Percentiles rank a stretch among this genome's conserved stretches.
phyloP scores from a whole-genome alignment of 2,329 filamentous ascomycete species.

The Zasmidium cellare region DNA sequence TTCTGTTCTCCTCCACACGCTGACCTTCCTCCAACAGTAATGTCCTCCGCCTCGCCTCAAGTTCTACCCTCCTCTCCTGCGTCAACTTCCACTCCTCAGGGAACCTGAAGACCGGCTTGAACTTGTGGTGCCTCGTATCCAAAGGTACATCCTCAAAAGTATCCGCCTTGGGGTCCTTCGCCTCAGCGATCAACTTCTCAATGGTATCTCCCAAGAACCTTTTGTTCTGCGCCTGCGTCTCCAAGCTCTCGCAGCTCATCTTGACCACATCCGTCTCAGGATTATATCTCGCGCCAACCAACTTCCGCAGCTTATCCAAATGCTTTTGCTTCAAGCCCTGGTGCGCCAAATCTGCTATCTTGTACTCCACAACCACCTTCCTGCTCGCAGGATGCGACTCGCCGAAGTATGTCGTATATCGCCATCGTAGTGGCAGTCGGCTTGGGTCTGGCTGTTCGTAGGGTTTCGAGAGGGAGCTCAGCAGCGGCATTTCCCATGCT shows the following conservation, averaged over 20 bases:
- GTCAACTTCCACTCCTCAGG: slow-evolving; percentile 83
- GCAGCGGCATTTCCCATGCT: slow-evolving; percentile 93
- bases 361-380: slow-evolving; percentile 92
- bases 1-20: slow-evolving; percentile 52
- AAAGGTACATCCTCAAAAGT: slow-evolving; percentile 87
- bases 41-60: slow-evolving; percentile 62
- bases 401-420: slow-evolving; percentile 95
- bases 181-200: slow-evolving; percentile 69
- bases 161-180: slow-evolving; percentile 69
- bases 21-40: slow-evolving; percentile 56
- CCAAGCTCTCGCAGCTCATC: slow-evolving; percentile 83
- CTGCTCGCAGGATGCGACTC: slow-evolving; percentile 86
- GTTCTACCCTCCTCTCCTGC: slow-evolving; percentile 62
- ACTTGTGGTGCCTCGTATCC: slow-evolving; percentile 80
- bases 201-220: slow-evolving; percentile 83
- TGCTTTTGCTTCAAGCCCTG: slow-evolving; percentile 65
- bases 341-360: slow-evolving; percentile 66
- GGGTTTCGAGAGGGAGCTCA: slow-evolving; percentile 77
- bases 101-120: slow-evolving; percentile 68
- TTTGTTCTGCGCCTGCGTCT: slow-evolving; percentile 94
- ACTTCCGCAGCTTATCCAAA: slow-evolving; percentile 79
- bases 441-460: slow-evolving; percentile 67
- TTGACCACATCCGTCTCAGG: slow-evolving; percentile 77
- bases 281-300: slow-evolving; percentile 84
- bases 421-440: slow-evolving; percentile 78